Base-by-base conservation (phyloP, 148 eudicot genomes). In the Heliamphora exappendiculata region DNA sequence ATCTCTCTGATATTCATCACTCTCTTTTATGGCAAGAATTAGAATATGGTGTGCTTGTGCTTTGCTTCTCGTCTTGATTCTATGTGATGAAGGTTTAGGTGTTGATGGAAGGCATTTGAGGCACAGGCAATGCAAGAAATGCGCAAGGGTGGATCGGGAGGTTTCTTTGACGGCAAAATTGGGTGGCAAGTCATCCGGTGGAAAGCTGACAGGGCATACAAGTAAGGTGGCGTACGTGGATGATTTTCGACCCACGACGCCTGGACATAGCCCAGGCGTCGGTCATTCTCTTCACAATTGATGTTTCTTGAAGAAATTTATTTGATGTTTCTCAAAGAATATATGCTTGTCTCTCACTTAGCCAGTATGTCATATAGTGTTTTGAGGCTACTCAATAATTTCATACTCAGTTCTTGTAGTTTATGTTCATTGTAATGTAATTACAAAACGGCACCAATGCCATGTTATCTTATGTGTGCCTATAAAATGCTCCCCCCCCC, bases 31-130 rank as follows among this genome's bases (percentile, higher is more conserved):
- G 82, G 75, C 78, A 36, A 83, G 47, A 36, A 54, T 7, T 51
- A 74, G 20, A 2, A 33, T 53, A 2, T 2, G 39, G 12, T 11
- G 19, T 26, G 70, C 26, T 75, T 49, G 77, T 74, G 68, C 66
- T 39, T 39, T 49, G 31, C 22, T 83, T 77, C 49, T 82, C 3
- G 72, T 83, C 28, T 29, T 83, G 55, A 36, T 83, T 36, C 20
- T 83, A 4, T 41, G 67, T 37, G 42, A 62, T 51, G 78, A 80
- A 36, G 74, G 55, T 51, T 50, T 77, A 16, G 11, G 26, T 16
- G 78, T 80, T 44, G 73, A 77, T 17, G 86, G 67, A 34, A 80
- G 86, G 86, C 81, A 77, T 39, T 80, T 80, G 81, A 83, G 78
- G 81, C 31, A 44, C 13, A 17, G 58, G 64, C 9, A 8, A 29